A percentile compares a stretch with the other conserved stretches of the same genome.
Conservation (phyloP, 768 basidiomycete species). For the Austroboletus festivus region DNA sequence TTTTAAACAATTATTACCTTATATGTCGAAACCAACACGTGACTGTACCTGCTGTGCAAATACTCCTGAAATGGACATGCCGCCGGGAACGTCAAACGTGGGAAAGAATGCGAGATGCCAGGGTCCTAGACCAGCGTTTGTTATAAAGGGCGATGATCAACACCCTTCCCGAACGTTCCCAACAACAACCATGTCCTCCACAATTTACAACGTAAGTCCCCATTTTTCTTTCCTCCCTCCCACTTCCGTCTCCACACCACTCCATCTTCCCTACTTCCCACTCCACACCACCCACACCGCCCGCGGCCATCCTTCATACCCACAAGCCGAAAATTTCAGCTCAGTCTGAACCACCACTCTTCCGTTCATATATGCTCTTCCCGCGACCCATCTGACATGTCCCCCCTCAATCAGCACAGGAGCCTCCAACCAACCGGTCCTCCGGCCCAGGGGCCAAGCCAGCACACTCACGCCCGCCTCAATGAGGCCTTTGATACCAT, state of each 20-base stretch:
- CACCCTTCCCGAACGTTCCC: constrained; percentile 37
- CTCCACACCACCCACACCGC: neutral
- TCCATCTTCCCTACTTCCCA: neutral
- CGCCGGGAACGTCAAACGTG: constrained; percentile 36
- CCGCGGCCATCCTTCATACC: neutral
- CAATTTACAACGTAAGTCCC: constrained; percentile 37
- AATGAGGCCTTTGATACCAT: constrained; percentile 80
- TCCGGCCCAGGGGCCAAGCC: constrained; percentile 39
- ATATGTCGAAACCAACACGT: constrained; percentile 25
- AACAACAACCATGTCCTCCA: constrained; percentile 37
- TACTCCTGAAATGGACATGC: constrained; percentile 27
- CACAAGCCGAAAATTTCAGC: constrained; percentile 23
- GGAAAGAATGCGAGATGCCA: constrained; percentile 32
- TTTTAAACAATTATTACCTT: constrained; percentile 6
- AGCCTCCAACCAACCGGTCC: constrained; percentile 53
- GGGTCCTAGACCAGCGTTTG: constrained; percentile 33
- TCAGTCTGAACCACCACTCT: constrained; percentile 4
- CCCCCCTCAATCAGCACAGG: constrained; percentile 39
- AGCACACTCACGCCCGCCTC: constrained; percentile 47
- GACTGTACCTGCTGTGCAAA: constrained; percentile 28
- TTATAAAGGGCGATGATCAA: constrained; percentile 41
- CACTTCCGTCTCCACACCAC: neutral
- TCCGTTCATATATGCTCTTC: neutral
- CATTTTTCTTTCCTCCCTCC: neutral
- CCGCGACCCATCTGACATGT: constrained; percentile 16